Evolutionary conservation across 495 filamentous ascomycete genomes (phyloP), one percentile per base, ranked within the genome.

Genomic region (Tricharina praecox): DNA sequence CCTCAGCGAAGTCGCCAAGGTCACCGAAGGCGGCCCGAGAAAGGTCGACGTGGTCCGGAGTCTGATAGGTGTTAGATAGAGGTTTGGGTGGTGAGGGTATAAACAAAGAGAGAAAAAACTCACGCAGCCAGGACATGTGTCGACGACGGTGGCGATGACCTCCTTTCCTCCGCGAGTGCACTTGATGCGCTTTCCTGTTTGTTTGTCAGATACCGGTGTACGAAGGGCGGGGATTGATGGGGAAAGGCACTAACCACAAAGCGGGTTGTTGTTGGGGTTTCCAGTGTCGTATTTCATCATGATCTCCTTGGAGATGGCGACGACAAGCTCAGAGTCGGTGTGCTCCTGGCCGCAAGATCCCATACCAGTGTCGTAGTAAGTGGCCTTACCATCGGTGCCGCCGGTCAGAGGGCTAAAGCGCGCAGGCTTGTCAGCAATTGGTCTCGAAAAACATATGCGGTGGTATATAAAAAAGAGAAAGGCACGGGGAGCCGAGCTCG

Each of bases 181-280:
- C 23, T 28, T 35, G 8, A 49, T 47, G 19, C 32, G 39, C 8
- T 5, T 44, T 0, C 47, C 47, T 50, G 16, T 15, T 32, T n/a
- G 34, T 33, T 15, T 16, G 23, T 52, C 23, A 46, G 28, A 46
- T 46, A 52, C 28, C 28, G 28, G 5, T 32, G 5, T 32, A 5
- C 28, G 5, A 32, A 32, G 7, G 13, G 28, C 13, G 5, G 13
- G 7, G 13, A 32, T 5, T 32, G 7, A 32, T n/a, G n/a, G n/a
- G n/a, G n/a, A n/a, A 32, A 13, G 13, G 5, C 30, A 48, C 47
- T 44, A 38, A 54, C 66, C 64, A 58, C 68, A 70, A 10, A 59
- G 36, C 3, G 65, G 53, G 56, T 70, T 70, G 5, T 50, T 38
- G 55, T 69, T 70, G 15, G 66, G 58, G 49, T 68, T 64, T n/a